These are phyloP conservation scores for Elaeagnus macrophylla DNA, from an alignment of 306 rosid genomes.

Conservation along the genomic window DNA sequence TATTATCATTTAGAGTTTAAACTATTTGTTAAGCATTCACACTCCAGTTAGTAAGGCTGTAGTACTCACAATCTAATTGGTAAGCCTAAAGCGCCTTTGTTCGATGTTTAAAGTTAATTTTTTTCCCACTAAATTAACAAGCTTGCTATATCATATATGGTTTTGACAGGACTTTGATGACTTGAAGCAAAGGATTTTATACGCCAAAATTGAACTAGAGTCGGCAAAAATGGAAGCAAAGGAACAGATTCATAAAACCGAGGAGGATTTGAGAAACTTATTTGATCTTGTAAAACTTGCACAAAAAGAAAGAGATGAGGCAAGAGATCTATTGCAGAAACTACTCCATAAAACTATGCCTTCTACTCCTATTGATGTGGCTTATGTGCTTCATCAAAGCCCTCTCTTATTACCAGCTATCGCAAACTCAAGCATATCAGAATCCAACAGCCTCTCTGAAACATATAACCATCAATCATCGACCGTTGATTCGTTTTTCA, in stretches of 20 bases:
- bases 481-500: conserved; percentile 54
- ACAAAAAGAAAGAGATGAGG: conserved; percentile 54
- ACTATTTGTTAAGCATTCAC: too few species aligned
- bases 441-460: conserved; percentile 41
- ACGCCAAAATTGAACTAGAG: conserved; percentile 35
- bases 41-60: too few species aligned
- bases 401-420: conserved; percentile 34
- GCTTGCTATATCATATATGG: neutral
- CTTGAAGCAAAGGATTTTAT: conserved; percentile 36
- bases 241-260: conserved; percentile 29
- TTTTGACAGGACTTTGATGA: conserved; percentile 35
- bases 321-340: conserved; percentile 38
- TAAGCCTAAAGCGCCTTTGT: too few species aligned
- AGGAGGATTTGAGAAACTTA: conserved; percentile 26
- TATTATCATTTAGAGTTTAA: too few species aligned
- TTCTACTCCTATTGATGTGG: conserved; percentile 18
- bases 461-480: conserved; percentile 45
- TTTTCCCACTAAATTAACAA: conserved; percentile 5
- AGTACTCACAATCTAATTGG: too few species aligned
- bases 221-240: conserved; percentile 23
- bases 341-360: conserved; percentile 22
- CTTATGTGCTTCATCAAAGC: conserved; percentile 19
- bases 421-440: conserved; percentile 47
- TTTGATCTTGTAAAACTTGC: conserved; percentile 30
- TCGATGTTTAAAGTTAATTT: too few species aligned